Conservation (phyloP, 257 asterid species). For the Anisodus acutangulus region DNA sequence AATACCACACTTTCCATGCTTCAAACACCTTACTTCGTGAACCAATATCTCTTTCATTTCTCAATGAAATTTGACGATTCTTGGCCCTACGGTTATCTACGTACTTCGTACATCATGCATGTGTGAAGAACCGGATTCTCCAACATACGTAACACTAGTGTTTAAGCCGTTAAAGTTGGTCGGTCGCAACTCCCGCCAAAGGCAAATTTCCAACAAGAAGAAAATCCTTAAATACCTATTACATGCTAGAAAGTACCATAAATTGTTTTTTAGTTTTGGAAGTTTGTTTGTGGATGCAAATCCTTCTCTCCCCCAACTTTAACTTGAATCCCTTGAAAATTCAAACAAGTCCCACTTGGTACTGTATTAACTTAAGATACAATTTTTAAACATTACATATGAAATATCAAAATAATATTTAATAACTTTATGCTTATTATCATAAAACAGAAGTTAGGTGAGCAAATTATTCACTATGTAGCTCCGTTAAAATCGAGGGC, state of each 20-base stretch:
- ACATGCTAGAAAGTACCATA: neutral
- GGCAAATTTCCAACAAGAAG: too few relatives aligned
- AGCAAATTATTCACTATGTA: neutral
- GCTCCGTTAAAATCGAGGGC: neutral
- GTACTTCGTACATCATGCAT: too few relatives aligned
- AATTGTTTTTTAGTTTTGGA: neutral
- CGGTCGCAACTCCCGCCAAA: too few relatives aligned
- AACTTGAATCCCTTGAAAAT: neutral
- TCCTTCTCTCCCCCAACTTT: neutral
- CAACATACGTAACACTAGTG: too few relatives aligned
- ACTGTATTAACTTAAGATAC: neutral
- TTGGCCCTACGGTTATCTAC: too few relatives aligned
- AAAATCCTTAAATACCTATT: constrained; percentile 1
- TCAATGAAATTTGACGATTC: too few relatives aligned
- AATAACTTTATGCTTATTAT: neutral
- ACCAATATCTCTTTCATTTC: too few relatives aligned
- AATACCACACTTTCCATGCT: too few relatives aligned
- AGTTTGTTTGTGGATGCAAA: neutral
- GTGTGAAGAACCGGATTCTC: too few relatives aligned
- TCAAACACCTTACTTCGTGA: too few relatives aligned
- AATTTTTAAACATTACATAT: neutral
- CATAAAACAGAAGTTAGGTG: neutral
- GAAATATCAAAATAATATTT: neutral
- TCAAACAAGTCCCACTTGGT: constrained; percentile 18
- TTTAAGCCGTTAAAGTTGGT: too few relatives aligned